Conservation (phyloP, 2,329 filamentous ascomycete genomes). For the Pyricularia pennisetigena region DNA sequence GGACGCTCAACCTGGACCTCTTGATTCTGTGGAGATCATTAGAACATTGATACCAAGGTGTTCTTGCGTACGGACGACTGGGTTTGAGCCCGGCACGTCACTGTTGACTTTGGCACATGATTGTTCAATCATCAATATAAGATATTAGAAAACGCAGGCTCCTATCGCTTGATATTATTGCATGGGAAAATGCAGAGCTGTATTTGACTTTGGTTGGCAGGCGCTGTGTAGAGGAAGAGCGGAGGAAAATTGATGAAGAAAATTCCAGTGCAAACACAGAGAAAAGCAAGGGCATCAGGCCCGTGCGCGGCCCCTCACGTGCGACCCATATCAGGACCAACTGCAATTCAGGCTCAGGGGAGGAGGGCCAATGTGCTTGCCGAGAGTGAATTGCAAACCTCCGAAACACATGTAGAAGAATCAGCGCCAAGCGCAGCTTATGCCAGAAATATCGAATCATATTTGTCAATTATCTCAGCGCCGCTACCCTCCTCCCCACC, state of each 20-base stretch:
- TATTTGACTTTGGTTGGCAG: background rate
- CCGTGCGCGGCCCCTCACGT: background rate
- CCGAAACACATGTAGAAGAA: background rate
- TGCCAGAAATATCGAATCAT: background rate
- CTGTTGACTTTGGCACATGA: background rate
- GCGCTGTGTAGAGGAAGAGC: background rate
- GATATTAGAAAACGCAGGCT: background rate
- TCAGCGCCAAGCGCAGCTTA: background rate
- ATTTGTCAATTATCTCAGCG: background rate
- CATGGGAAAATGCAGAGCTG: background rate
- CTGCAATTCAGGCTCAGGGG: background rate
- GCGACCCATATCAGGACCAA: background rate
- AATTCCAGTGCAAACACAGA: background rate
- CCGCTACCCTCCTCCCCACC: conserved; percentile 14
- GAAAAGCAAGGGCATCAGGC: background rate
- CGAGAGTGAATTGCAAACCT: background rate
- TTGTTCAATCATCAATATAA: background rate
- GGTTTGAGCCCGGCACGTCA: background rate
- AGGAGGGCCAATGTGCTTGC: background rate
- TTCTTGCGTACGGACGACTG: background rate
- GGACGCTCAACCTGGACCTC: background rate
- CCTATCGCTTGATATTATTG: background rate
- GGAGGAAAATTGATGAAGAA: background rate
- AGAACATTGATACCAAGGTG: background rate
- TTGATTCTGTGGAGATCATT: background rate